Conservation (phyloP, 345 rosid species). For the Citrus hindsii region DNA sequence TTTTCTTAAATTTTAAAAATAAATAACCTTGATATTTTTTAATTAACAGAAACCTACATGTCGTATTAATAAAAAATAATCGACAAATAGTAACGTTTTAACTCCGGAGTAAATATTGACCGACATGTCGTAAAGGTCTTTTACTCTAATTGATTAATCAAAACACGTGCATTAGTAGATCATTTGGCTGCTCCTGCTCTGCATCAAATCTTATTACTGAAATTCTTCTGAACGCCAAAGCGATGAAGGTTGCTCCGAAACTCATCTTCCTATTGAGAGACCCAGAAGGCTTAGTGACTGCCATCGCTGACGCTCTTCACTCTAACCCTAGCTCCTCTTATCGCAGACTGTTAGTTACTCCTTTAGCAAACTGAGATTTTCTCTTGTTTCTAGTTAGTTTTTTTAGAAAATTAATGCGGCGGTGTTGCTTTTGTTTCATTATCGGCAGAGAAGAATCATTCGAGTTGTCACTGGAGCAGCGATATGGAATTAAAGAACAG, state of each 20-base stretch:
- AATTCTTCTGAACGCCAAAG: not conserved
- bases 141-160: not conserved
- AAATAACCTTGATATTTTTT: no score
- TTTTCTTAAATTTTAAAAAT: no score
- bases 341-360: slow-evolving; percentile 42
- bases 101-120: no score
- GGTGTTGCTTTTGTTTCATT: not conserved
- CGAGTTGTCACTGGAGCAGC: slow-evolving; percentile 45
- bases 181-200: not conserved
- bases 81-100: no score
- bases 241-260: slow-evolving; percentile 56
- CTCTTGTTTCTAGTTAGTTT: not conserved
- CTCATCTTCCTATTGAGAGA: slow-evolving; percentile 49
- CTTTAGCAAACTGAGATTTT: not conserved
- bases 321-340: slow-evolving; percentile 41
- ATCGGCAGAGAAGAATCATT: slow-evolving; percentile 51
- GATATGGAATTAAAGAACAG: slow-evolving; percentile 39
- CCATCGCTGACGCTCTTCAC: slow-evolving; percentile 44
- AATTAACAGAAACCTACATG: no score
- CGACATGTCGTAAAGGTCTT: no score
- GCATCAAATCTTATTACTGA: not conserved
- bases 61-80: no score
- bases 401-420: not conserved
- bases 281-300: slow-evolving; percentile 42
- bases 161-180: no score